These are phyloP conservation scores for Diplodia corticola DNA, from an alignment of 2,329 filamentous ascomycete genomes.

Conservation along the genomic window DNA sequence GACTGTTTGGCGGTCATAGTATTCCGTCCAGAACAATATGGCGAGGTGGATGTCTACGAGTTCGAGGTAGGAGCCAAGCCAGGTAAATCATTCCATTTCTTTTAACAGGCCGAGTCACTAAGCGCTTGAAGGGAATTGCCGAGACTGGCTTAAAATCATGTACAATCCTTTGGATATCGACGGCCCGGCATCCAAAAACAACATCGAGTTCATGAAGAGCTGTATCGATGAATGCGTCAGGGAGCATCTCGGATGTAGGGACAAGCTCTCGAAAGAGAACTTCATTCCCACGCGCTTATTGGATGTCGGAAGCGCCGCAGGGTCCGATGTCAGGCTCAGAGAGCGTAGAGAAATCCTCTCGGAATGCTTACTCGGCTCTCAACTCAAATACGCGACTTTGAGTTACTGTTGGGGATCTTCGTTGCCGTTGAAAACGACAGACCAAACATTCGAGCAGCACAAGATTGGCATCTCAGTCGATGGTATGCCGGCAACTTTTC, in stretches of 20 bases:
- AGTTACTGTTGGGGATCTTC: not conserved
- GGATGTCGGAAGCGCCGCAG: not conserved
- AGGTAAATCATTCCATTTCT: not conserved
- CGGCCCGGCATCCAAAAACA: not conserved
- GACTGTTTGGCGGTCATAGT: not conserved
- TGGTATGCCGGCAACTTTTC: not conserved
- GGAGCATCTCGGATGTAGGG: not conserved
- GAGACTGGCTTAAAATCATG: not conserved
- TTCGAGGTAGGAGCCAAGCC: not conserved
- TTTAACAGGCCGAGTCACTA: not conserved
- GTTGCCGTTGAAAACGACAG: not conserved
- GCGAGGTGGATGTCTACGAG: not conserved
- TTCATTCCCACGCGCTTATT: not conserved
- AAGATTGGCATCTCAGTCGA: not conserved
- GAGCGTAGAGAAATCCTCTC: not conserved
- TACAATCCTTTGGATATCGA: not conserved
- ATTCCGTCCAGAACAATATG: not conserved
- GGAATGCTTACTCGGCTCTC: not conserved
- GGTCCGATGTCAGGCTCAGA: not conserved
- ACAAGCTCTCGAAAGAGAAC: not conserved
- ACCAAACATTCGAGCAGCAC: not conserved
- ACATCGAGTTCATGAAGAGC: not conserved
- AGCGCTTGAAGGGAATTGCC: not conserved
- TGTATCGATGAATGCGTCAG: not conserved
- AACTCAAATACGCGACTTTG: not conserved